A percentile compares a stretch with the other conserved stretches of the same genome.
Conservation (phyloP, 768 basidiomycete species). For the Hericium rajendrae region DNA sequence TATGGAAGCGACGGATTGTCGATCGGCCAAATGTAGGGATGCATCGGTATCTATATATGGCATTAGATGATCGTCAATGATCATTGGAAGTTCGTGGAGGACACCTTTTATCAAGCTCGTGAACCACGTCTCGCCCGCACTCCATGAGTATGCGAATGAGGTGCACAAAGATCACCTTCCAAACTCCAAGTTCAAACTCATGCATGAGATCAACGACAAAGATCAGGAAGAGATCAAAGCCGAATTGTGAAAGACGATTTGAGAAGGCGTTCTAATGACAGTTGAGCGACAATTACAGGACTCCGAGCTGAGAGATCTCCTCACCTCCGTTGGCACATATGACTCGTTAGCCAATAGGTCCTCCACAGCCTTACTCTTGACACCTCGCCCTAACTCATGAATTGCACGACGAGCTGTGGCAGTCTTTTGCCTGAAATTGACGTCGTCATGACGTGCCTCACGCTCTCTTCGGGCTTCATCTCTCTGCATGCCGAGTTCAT, state of each 20-base stretch:
- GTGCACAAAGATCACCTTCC: conserved; percentile 22
- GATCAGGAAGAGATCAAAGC: conserved; percentile 20
- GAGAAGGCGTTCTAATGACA: conserved; percentile 26
- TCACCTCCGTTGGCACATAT: conserved; percentile 8
- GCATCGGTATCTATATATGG: conserved; percentile 8
- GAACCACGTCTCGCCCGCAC: neutral
- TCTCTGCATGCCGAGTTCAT: conserved; percentile 19
- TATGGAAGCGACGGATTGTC: conserved; percentile 16
- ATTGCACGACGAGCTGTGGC: conserved; percentile 3
- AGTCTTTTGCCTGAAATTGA: neutral
- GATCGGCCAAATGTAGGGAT: conserved; percentile 15
- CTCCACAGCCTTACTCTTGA: neutral
- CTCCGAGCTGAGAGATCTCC: neutral
- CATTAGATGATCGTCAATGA: neutral
- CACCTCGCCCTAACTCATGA: neutral
- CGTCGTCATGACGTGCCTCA: conserved; percentile 4
- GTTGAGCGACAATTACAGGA: too few relatives aligned
- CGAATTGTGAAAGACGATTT: conserved; percentile 5
- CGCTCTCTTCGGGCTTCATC: conserved; percentile 12
- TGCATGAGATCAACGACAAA: conserved; percentile 25
- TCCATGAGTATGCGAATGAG: conserved; percentile 16
- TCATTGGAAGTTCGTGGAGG: too few relatives aligned
- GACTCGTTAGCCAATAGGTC: neutral
- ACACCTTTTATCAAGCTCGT: conserved; percentile 9
- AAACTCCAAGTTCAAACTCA: conserved; percentile 26